Percentiles rank a stretch among this genome's conserved stretches.
These are phyloP conservation scores for Lyophyllum atratum DNA, from an alignment of 768 basidiomycete species.

Conservation along the genomic window DNA sequence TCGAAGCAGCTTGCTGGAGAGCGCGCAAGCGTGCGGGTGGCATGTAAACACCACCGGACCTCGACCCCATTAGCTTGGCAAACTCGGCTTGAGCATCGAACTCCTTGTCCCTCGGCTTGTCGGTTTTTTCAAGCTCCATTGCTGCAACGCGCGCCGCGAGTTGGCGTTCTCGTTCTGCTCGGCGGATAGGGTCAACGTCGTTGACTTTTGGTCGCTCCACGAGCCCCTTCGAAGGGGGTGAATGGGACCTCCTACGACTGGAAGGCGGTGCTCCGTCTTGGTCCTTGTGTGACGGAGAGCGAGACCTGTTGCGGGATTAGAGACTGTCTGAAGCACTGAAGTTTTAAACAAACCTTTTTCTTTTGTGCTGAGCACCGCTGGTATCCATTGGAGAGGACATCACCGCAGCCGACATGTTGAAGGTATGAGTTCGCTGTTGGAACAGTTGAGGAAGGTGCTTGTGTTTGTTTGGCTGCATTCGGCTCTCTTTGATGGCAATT, in stretches of 20 bases:
- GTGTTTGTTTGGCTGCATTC: slow-evolving; percentile 18
- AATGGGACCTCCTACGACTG: slow-evolving; percentile 46
- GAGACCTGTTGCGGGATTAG: slow-evolving; percentile 39
- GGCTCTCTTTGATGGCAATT: background rate
- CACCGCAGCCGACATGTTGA: slow-evolving; percentile 43
- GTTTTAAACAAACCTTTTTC: slow-evolving; percentile 43
- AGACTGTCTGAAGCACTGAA: background rate
- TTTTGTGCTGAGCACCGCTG: slow-evolving; percentile 40
- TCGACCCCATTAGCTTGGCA: slow-evolving; percentile 77
- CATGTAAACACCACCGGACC: slow-evolving; percentile 94
- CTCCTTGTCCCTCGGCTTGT: slow-evolving; percentile 55
- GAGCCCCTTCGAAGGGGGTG: slow-evolving; percentile 33
- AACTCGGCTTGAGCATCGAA: slow-evolving; percentile 86
- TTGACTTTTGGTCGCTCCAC: slow-evolving; percentile 42
- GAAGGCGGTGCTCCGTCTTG: slow-evolving; percentile 44
- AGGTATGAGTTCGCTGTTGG: slow-evolving; percentile 3
- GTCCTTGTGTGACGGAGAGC: slow-evolving; percentile 44
- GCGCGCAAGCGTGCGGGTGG: slow-evolving; percentile 93
- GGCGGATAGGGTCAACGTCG: slow-evolving; percentile 78
- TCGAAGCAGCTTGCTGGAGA: slow-evolving; percentile 79
- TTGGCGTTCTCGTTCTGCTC: slow-evolving; percentile 78
- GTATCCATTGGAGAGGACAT: slow-evolving; percentile 28
- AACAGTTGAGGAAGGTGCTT: slow-evolving; percentile 16
- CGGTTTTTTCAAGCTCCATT: slow-evolving; percentile 62
- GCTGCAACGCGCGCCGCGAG: slow-evolving; percentile 71